These are phyloP conservation scores for Aeminium ludgeri DNA, from an alignment of 495 filamentous ascomycete species.

Conservation along the genomic window DNA sequence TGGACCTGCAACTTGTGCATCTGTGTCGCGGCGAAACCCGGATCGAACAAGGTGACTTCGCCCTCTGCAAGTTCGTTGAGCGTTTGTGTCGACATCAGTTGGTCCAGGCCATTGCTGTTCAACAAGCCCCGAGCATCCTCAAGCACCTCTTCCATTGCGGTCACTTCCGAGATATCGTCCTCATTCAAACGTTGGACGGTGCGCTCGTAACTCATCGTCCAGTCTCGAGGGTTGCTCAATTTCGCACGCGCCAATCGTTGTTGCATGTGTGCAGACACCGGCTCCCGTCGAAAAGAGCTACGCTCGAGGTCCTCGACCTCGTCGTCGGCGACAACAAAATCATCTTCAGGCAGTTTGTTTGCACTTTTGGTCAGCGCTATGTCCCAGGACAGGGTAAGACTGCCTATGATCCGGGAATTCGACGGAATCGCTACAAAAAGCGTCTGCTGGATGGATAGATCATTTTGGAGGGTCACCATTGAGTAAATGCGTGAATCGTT, in stretches of 20 bases:
- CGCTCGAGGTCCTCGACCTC: neutral
- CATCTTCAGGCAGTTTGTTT: slow-evolving; percentile 3
- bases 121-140: neutral
- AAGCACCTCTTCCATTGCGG: slow-evolving; percentile 4
- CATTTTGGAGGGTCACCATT: slow-evolving; percentile 5
- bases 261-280: neutral
- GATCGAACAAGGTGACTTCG: neutral
- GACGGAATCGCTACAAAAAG: neutral
- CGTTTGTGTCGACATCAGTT: neutral
- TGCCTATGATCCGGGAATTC: neutral
- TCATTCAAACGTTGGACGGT: neutral
- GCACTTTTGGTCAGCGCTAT: neutral
- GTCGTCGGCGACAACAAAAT: slow-evolving; percentile 18
- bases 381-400: slow-evolving; percentile 1
- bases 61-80: neutral
- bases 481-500: slow-evolving; percentile 11
- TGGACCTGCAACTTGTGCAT: too few relatives aligned
- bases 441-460: slow-evolving; percentile 5
- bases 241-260: neutral
- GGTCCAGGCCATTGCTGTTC: neutral
- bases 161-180: neutral
- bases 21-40: neutral
- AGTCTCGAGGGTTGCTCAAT: neutral
- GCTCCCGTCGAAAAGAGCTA: neutral
- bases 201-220: neutral